phyloP scores from a whole-genome alignment of 495 filamentous ascomycete genomes.

The Neurospora sp. region DNA sequence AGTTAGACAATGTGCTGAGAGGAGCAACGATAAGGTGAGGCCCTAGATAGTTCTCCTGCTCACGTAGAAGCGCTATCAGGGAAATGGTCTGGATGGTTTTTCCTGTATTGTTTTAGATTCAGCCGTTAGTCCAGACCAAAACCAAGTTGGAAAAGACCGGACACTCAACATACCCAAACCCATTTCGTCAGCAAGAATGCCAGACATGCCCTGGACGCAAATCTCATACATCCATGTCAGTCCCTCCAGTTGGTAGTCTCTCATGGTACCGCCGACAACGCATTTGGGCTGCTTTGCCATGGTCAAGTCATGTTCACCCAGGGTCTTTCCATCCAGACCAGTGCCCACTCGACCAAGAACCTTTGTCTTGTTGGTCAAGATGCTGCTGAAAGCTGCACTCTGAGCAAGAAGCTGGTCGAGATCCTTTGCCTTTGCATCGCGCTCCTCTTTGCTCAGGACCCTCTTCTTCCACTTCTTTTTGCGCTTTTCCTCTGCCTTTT shows the following conservation, averaged over 20 bases:
- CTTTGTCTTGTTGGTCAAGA: conserved; percentile 45
- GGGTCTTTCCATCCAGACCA: conserved; percentile 38
- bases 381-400: conserved; percentile 40
- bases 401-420: conserved; percentile 39
- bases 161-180: conserved; percentile 51
- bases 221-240: conserved; percentile 91
- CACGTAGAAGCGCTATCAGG: conserved; percentile 78
- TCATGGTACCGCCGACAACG: conserved; percentile 83
- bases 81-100: conserved; percentile 95
- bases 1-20: conserved; percentile 85
- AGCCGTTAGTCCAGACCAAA: neutral
- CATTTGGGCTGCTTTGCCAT: conserved; percentile 78
- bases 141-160: neutral
- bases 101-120: conserved; percentile 13
- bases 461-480: conserved; percentile 38
- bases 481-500: conserved; percentile 38
- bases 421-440: conserved; percentile 40
- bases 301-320: conserved; percentile 68
- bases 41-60: conserved; percentile 68
- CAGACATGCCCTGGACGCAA: conserved; percentile 72
- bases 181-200: conserved; percentile 97
- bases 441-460: conserved; percentile 40
- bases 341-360: conserved; percentile 45
- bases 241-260: conserved; percentile 87
- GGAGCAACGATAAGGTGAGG: conserved; percentile 88